Evolutionary conservation across 495 filamentous ascomycete genomes (phyloP).

Genomic region (Aspergillus coremiiformis): DNA sequence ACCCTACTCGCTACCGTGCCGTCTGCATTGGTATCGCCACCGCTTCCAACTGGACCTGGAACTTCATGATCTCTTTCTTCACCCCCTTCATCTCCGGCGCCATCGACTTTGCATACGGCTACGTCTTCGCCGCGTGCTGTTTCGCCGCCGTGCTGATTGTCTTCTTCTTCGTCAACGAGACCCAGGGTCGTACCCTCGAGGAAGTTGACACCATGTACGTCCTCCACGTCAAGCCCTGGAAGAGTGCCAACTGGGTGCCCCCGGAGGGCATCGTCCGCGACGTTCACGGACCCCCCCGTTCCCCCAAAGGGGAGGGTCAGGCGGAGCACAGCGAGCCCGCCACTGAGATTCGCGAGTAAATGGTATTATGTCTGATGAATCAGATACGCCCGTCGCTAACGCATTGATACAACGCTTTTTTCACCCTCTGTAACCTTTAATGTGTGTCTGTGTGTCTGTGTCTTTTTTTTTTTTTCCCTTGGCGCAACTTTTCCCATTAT

Average conservation of each 20-base stretch:
- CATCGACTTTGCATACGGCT: conserved; percentile 72
- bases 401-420: background rate
- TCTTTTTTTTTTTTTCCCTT: background rate
- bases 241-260: conserved; percentile 52
- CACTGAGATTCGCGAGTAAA: conserved; percentile 17
- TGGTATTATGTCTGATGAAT: background rate
- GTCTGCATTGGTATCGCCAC: conserved; percentile 71
- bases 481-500: background rate
- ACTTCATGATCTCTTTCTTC: conserved; percentile 82
- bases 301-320: conserved; percentile 9
- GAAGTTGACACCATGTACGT: conserved; percentile 85
- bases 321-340: conserved; percentile 15
- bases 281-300: conserved; percentile 17
- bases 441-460: no score
- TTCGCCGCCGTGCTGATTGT: conserved; percentile 56
- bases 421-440: background rate
- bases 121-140: conserved; percentile 69
- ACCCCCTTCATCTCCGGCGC: conserved; percentile 64
- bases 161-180: conserved; percentile 76
- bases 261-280: conserved; percentile 36
- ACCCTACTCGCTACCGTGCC: conserved; percentile 68
- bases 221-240: conserved; percentile 59
- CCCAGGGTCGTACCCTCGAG: conserved; percentile 59
- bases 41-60: conserved; percentile 82
- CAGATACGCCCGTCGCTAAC: background rate